Conservation (phyloP, 2,329 filamentous ascomycete species). For the Lojkania enalia region DNA sequence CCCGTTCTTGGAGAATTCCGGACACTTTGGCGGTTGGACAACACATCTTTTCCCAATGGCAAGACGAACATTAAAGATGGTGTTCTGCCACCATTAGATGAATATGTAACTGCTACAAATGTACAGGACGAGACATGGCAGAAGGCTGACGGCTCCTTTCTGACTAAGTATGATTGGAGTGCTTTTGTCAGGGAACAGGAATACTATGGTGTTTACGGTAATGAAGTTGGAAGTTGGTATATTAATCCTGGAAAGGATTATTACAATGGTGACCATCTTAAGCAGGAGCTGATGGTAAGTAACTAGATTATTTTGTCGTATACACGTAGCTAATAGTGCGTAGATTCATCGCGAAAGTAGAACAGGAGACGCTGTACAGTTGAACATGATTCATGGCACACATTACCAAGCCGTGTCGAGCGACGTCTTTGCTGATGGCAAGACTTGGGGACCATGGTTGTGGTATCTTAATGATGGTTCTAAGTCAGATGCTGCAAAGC, state of each 20-base stretch:
- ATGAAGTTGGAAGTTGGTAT: conserved; percentile 56
- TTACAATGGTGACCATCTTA: conserved; percentile 57
- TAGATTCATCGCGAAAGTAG: conserved; percentile 54
- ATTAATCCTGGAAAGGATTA: conserved; percentile 56
- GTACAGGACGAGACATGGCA: conserved; percentile 60
- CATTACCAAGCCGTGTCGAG: conserved; percentile 39
- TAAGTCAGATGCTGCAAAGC: conserved; percentile 46
- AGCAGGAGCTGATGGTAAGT: conserved; percentile 55
- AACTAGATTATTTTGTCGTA: background rate
- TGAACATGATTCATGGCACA: conserved; percentile 60
- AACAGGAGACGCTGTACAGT: conserved; percentile 56
- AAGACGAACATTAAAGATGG: conserved; percentile 53
- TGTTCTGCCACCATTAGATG: conserved; percentile 48
- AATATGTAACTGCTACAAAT: conserved; percentile 52
- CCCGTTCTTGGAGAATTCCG: conserved; percentile 56
- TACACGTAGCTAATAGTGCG: background rate
- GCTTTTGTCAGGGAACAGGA: conserved; percentile 46
- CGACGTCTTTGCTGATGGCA: conserved; percentile 41
- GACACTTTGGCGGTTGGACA: conserved; percentile 56
- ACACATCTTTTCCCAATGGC: conserved; percentile 53
- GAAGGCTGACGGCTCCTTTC: conserved; percentile 51
- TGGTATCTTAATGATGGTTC: conserved; percentile 55
- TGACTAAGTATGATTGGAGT: conserved; percentile 58
- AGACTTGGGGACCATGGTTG: conserved; percentile 45
- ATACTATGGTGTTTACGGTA: conserved; percentile 57